Percentiles rank a stretch among this genome's conserved stretches.
These are phyloP conservation scores for Anthracocystis walkeri DNA, from an alignment of 1,284 basidiomycete genomes.

Conservation along the genomic window DNA sequence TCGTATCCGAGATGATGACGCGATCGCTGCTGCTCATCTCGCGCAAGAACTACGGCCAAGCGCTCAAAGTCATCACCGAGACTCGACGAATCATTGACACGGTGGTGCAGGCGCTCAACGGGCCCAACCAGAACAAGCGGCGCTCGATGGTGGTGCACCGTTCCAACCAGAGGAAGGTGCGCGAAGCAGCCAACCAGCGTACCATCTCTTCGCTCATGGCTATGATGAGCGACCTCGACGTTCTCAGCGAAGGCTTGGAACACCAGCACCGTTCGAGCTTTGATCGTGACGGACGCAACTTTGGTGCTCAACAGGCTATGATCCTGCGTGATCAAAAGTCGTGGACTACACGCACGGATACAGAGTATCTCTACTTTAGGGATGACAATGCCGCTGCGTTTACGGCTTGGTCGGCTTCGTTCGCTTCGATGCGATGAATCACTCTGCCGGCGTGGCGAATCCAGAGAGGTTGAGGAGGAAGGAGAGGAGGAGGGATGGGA, in stretches of 20 bases:
- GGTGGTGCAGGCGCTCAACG: slow-evolving; percentile 57
- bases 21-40: slow-evolving; percentile 62
- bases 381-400: slow-evolving; percentile 61
- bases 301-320: slow-evolving; percentile 66
- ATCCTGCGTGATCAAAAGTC: slow-evolving; percentile 63
- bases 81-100: slow-evolving; percentile 65
- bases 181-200: slow-evolving; percentile 51
- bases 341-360: slow-evolving; percentile 60
- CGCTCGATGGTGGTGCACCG: slow-evolving; percentile 30
- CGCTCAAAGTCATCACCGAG: slow-evolving; percentile 58
- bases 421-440: slow-evolving; percentile 41
- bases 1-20: slow-evolving; percentile 66
- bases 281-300: slow-evolving; percentile 60
- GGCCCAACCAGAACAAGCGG: slow-evolving; percentile 35
- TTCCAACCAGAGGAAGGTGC: slow-evolving; percentile 46
- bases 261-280: slow-evolving; percentile 51
- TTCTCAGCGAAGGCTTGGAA: slow-evolving; percentile 59
- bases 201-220: slow-evolving; percentile 60
- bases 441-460: too few species aligned
- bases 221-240: slow-evolving; percentile 62
- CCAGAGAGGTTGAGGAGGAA: not conserved
- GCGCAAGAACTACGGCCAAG: slow-evolving; percentile 60
- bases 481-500: not conserved
- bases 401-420: slow-evolving; percentile 50
- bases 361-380: slow-evolving; percentile 56